These are phyloP conservation scores for Monilinia aucupariae DNA, from an alignment of 2,329 filamentous ascomycete species.

Conservation along the genomic window DNA sequence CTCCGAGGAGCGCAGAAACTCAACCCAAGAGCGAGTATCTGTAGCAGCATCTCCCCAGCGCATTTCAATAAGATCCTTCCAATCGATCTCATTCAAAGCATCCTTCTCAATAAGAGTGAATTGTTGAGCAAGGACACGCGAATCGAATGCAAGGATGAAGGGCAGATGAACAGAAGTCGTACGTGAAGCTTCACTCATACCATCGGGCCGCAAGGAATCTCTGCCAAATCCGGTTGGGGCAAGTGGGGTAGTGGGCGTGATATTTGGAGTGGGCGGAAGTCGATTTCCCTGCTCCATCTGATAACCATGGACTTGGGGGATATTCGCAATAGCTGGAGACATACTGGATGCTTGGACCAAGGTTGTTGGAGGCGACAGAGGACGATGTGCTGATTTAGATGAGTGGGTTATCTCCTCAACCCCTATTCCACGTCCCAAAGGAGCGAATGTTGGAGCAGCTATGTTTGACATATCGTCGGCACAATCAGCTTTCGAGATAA, in stretches of 20 bases:
- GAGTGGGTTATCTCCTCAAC: constrained; percentile 30
- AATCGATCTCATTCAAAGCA: constrained; percentile 78
- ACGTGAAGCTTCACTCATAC: constrained; percentile 29
- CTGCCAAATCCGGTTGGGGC: constrained; percentile 19
- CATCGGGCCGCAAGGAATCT: constrained; percentile 27
- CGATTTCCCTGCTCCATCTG: constrained; percentile 18
- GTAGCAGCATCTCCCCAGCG: constrained; percentile 69
- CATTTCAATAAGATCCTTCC: constrained; percentile 81
- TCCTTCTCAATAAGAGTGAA: constrained; percentile 84
- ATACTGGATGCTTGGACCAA: constrained; percentile 44
- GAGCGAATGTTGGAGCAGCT: constrained; percentile 36
- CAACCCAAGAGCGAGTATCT: constrained; percentile 71
- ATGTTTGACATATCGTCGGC: constrained; percentile 28
- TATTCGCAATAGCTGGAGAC: constrained; percentile 38
- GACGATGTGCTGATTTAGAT: constrained; percentile 29
- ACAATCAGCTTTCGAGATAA: constrained; percentile 35
- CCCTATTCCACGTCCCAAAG: constrained; percentile 27
- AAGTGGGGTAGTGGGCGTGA: constrained; percentile 28
- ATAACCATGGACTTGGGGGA: constrained; percentile 37
- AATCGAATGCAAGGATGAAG: constrained; percentile 76
- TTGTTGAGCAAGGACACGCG: constrained; percentile 71
- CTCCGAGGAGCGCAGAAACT: constrained; percentile 67
- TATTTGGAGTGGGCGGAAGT: constrained; percentile 33
- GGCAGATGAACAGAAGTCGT: constrained; percentile 54
- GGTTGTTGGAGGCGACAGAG: constrained; percentile 45